Conservation (phyloP, 768 basidiomycete species). For the Podaxis sp. region DNA sequence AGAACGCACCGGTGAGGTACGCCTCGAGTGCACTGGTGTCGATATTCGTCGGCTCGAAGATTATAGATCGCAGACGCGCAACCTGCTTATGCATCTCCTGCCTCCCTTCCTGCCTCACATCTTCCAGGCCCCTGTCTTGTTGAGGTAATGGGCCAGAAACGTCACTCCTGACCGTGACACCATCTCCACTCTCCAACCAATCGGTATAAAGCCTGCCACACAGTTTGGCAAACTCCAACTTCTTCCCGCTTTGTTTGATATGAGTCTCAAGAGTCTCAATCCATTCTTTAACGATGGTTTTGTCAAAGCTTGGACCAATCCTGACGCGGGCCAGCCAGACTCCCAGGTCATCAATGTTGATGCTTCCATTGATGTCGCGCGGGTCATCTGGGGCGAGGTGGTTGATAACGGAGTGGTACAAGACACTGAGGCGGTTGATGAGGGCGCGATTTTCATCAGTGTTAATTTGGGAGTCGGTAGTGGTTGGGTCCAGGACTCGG, state of each 20-base stretch:
- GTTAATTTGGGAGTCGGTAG: no score
- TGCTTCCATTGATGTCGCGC: constrained; percentile 21
- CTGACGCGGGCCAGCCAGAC: constrained; percentile 40
- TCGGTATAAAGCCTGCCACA: constrained; percentile 44
- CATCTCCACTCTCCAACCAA: constrained; percentile 44
- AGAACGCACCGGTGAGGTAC: constrained; percentile 40
- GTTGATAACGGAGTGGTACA: neutral
- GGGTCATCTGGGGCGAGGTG: neutral
- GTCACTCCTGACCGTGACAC: constrained; percentile 25
- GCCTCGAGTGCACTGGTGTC: constrained; percentile 30
- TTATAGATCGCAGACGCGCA: constrained; percentile 36
- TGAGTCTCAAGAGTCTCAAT: constrained; percentile 36
- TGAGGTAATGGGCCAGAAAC: constrained; percentile 19
- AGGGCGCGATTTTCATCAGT: neutral
- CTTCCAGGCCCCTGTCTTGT: constrained; percentile 4
- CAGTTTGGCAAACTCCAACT: constrained; percentile 40
- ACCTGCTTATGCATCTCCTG: constrained; percentile 43
- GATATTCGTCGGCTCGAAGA: constrained; percentile 37
- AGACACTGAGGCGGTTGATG: neutral
- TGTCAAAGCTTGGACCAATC: constrained; percentile 38
- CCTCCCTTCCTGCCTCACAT: constrained; percentile 33
- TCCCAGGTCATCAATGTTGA: constrained; percentile 31
- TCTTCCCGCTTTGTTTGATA: constrained; percentile 32
- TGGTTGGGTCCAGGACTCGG: constrained; percentile 27
- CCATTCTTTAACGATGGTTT: constrained; percentile 36